Conservation (phyloP, 129 eudicot genomes). For the Gnaphalium uliginosum region DNA sequence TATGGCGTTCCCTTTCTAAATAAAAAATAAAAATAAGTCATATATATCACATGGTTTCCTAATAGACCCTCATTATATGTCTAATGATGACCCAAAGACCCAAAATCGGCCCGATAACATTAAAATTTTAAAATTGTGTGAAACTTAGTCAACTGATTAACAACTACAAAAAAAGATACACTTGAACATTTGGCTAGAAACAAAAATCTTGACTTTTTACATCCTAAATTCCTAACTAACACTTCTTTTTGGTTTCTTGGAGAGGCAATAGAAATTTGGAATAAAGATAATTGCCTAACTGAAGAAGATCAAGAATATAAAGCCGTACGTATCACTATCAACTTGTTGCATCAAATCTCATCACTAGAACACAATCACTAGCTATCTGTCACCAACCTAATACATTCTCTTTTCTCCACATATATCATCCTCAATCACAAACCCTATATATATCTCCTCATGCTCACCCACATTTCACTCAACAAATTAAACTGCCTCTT, state of each 20-base stretch:
- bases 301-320: background rate
- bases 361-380: constrained; percentile 13
- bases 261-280: background rate
- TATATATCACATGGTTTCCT: too few relatives aligned
- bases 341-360: constrained; percentile 12
- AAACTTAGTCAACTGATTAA: too few relatives aligned
- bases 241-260: background rate
- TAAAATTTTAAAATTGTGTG: too few relatives aligned
- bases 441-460: constrained; percentile 12
- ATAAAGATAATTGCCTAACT: background rate
- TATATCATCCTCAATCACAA: constrained; percentile 24
- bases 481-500: background rate
- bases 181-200: background rate
- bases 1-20: too few relatives aligned
- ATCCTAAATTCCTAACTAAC: too few relatives aligned
- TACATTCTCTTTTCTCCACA: constrained; percentile 32
- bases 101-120: too few relatives aligned
- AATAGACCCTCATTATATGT: too few relatives aligned
- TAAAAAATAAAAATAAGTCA: too few relatives aligned
- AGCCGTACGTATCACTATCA: constrained; percentile 19
- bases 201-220: too few relatives aligned
- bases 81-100: too few relatives aligned
- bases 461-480: constrained; percentile 17
- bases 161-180: background rate
- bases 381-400: constrained; percentile 17